Evolutionary conservation across 2,329 filamentous ascomycete genomes (phyloP).

Genomic region (Colletotrichum tanaceti): DNA sequence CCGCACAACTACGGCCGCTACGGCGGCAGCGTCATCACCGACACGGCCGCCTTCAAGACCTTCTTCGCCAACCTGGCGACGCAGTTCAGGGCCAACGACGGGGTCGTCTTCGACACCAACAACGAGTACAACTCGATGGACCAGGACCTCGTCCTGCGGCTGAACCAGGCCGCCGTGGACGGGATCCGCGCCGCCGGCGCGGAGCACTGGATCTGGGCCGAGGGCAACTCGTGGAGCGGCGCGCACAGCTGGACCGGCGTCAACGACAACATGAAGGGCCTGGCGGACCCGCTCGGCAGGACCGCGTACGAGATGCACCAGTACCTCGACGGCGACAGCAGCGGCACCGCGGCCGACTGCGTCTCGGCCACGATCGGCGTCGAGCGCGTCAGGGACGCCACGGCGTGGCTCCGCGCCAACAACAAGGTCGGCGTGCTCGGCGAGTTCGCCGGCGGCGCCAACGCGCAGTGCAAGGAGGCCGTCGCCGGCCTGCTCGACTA

Average conservation of each 20-base stretch:
- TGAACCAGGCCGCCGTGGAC: conserved; percentile 69
- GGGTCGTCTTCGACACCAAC: conserved; percentile 69
- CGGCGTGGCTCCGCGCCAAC: conserved; percentile 61
- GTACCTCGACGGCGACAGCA: conserved; percentile 62
- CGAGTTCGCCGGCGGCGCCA: conserved; percentile 62
- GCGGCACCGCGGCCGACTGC: conserved; percentile 56
- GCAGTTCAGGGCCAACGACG: conserved; percentile 59
- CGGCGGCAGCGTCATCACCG: conserved; percentile 60
- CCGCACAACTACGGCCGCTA: conserved; percentile 67
- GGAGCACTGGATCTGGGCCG: conserved; percentile 60
- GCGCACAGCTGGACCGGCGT: conserved; percentile 53
- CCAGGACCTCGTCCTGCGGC: conserved; percentile 62
- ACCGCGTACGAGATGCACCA: conserved; percentile 66
- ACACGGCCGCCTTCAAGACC: conserved; percentile 59
- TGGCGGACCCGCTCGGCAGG: conserved; percentile 55
- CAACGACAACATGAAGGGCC: conserved; percentile 49
- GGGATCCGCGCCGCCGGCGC: conserved; percentile 66
- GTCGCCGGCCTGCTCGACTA: conserved; percentile 60
- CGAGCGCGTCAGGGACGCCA: conserved; percentile 57
- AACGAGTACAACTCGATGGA: conserved; percentile 71
- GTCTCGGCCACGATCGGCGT: conserved; percentile 57
- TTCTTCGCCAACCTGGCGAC: conserved; percentile 64
- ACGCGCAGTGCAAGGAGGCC: conserved; percentile 59
- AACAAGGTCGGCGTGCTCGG: conserved; percentile 61
- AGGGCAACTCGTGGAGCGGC: conserved; percentile 61